Evolutionary conservation across 2,329 filamentous ascomycete species (phyloP).

Genomic region (Penicillium rolfsii): DNA sequence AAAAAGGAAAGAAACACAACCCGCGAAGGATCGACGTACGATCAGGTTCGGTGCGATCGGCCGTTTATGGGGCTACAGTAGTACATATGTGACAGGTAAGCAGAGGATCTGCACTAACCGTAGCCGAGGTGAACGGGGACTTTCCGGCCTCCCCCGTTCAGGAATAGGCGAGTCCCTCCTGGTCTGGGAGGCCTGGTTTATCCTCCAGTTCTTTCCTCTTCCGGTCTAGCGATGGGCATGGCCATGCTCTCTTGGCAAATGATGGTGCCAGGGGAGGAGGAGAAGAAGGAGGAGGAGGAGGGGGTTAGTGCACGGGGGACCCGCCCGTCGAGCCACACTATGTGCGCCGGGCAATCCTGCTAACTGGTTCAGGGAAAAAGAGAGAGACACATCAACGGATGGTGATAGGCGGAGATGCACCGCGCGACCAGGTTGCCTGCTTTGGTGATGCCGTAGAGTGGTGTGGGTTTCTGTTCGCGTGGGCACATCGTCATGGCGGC

Average conservation of each 20-base stretch:
- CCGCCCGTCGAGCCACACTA: not conserved
- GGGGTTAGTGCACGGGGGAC: not conserved
- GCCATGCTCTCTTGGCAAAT: not conserved
- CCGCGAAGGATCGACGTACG: conserved; percentile 27
- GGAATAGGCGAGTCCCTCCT: not conserved
- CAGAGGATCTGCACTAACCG: conserved; percentile 36
- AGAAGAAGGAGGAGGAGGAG: too few relatives aligned
- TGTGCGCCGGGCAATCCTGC: not conserved
- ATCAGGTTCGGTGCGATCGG: conserved; percentile 41
- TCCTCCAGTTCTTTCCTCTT: conserved; percentile 1
- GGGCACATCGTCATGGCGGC: conserved; percentile 23
- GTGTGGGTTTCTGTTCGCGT: conserved; percentile 15
- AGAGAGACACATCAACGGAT: not conserved
- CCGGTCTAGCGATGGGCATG: not conserved
- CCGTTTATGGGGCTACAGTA: conserved; percentile 40
- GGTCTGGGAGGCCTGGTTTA: not conserved
- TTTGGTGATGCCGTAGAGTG: conserved; percentile 4
- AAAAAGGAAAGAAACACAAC: not conserved
- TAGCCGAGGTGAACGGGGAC: conserved; percentile 31
- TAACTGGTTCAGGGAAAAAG: not conserved
- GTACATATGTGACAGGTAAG: conserved; percentile 37
- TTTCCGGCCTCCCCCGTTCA: conserved; percentile 30
- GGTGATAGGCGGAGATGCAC: not conserved
- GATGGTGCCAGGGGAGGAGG: not conserved
- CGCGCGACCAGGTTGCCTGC: not conserved